These are phyloP conservation scores for Mangifera indica DNA, from an alignment of 345 rosid genomes.

Conservation along the genomic window DNA sequence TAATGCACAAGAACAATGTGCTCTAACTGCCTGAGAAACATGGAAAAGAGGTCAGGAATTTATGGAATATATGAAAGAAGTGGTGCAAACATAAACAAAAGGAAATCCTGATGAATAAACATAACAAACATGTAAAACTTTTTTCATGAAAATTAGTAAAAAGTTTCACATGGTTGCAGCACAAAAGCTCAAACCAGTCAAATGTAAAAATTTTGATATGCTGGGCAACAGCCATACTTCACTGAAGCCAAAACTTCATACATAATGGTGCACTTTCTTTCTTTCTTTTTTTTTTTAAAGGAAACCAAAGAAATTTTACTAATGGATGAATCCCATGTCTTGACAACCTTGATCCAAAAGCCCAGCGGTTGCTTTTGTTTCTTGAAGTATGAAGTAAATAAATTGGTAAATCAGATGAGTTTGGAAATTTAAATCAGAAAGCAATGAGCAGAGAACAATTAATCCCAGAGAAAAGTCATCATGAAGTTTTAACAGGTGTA, in stretches of 20 bases:
- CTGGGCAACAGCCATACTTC: not conserved
- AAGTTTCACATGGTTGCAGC: not conserved
- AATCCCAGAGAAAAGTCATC: constrained; percentile 2
- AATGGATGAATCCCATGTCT: not conserved
- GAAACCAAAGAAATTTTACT: too few relatives aligned
- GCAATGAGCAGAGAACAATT: not conserved
- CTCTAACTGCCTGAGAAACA: constrained; percentile 66
- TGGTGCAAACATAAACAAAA: not conserved
- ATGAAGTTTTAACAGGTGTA: not conserved
- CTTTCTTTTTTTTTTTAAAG: too few relatives aligned
- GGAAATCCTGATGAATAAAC: not conserved
- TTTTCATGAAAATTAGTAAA: not conserved
- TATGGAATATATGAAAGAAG: constrained; percentile 9
- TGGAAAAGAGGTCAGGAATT: constrained; percentile 1
- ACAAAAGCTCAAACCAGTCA: not conserved
- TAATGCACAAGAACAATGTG: constrained; percentile 81
- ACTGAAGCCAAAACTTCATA: not conserved
- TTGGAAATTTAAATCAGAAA: not conserved
- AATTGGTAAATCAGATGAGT: not conserved
- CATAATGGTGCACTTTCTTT: not conserved
- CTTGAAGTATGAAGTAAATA: not conserved
- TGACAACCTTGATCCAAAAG: not conserved
- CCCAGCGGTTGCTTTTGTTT: not conserved
- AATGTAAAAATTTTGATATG: not conserved
- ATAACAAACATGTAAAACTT: not conserved